Evolutionary conservation across 2,329 filamentous ascomycete genomes (phyloP), one percentile per base, ranked within the genome.

Genomic region (Calonectria pauciramosa): DNA sequence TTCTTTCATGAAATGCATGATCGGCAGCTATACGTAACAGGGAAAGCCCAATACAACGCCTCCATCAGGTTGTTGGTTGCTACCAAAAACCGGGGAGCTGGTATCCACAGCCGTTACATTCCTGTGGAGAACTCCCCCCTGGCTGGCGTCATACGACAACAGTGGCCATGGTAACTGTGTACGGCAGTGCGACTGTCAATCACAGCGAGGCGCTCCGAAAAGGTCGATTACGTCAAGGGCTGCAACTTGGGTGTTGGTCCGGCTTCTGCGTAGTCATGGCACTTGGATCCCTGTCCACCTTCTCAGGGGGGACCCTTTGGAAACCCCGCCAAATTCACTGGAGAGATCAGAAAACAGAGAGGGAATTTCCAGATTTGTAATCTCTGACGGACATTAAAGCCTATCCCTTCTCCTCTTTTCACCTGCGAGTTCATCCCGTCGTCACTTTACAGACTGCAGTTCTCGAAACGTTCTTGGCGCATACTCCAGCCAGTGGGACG

Each of bases 101-200:
- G 67, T 69, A 36, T 13, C 67, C 67, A 69, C 67, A 28, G 30
- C n/a, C 20, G 41, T 69, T 60, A 23, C 52, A 69, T 41, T 49
- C 38, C 1, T 32, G 36, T 44, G 67, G 67, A 34, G 52, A 49
- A 28, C 9, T 11, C 13, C 41, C 52, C 66, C 36, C 32, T 59
- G n/a, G 36, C 36, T 26, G 18, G 28, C 28, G 32, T 60, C 67
- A 60, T 69, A 60, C 52, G 67, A 69, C 20, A 47, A 60, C 23
- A 28, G 23, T 69, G 52, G 16, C 9, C 14, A 28, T 63, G 23
- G 36, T 63, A 30, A 28, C 56, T 26, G 8, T 63, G 7, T 63
- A 23, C n/a, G 56, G 56, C 23, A 63, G 36, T 28, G 26, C 16
- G n/a, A 30, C n/a, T 28, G 56, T 23, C 34, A 63, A 63, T 63